Evolutionary conservation across 2,329 filamentous ascomycete species (phyloP).

Genomic region (Bipolaris bicolor): DNA sequence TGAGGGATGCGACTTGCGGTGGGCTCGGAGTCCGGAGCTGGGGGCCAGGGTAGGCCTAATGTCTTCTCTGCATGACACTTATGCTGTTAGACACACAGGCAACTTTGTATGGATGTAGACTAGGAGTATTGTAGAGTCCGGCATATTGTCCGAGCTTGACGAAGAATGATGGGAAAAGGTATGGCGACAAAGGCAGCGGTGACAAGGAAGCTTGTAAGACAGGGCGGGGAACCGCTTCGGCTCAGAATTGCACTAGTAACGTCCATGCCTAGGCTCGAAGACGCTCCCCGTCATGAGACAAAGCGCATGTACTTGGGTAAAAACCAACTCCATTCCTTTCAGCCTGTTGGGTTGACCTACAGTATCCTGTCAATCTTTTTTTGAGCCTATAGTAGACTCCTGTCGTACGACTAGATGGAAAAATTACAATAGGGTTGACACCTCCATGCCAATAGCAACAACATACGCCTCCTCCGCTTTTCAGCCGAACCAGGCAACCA

Average conservation of each 20-base stretch:
- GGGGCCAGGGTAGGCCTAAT: background rate
- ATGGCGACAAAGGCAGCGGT: slow-evolving; percentile 1
- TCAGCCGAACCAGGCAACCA: too few relatives aligned
- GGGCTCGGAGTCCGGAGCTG: background rate
- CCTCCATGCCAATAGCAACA: background rate
- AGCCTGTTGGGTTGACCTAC: background rate
- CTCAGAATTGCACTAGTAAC: background rate
- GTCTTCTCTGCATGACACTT: background rate
- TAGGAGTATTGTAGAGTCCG: background rate
- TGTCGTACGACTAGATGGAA: background rate
- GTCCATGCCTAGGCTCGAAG: background rate
- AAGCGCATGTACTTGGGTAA: background rate
- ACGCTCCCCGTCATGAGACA: background rate
- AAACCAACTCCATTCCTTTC: background rate
- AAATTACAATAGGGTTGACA: background rate
- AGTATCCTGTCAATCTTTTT: background rate
- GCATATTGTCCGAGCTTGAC: background rate
- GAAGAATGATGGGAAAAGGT: background rate
- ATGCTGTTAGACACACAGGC: background rate
- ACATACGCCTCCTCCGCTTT: too few relatives aligned
- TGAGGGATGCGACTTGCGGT: background rate
- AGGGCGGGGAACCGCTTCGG: slow-evolving; percentile 14
- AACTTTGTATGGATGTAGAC: background rate
- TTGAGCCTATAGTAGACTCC: background rate
- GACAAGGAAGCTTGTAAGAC: background rate